phyloP scores from a whole-genome alignment of 768 basidiomycete genomes.

The Gloeopeniophorella convolvens region DNA sequence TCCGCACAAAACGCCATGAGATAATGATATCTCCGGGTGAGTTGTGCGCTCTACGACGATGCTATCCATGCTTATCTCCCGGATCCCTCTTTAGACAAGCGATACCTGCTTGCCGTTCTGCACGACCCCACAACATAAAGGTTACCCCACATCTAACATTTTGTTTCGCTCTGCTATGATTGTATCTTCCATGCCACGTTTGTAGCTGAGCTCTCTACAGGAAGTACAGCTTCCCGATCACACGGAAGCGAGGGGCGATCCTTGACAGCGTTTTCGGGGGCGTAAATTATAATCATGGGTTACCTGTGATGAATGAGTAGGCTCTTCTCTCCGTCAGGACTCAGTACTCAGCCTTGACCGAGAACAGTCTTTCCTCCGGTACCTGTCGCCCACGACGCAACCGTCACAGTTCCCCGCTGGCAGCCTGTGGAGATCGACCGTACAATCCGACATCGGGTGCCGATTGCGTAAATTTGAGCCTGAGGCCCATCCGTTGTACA shows the following conservation, averaged over 20 bases:
- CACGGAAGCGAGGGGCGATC: background rate
- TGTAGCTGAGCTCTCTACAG: background rate
- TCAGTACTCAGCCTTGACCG: too few species aligned
- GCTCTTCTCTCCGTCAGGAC: too few species aligned
- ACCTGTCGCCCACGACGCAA: too few species aligned
- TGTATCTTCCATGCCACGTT: background rate
- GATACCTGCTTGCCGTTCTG: conserved; percentile 76
- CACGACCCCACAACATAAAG: conserved; percentile 49
- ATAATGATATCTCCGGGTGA: conserved; percentile 90
- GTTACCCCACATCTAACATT: background rate
- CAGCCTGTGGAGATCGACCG: too few species aligned
- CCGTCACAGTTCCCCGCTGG: too few species aligned
- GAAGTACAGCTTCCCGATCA: too few species aligned
- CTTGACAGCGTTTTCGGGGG: background rate
- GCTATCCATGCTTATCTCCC: background rate
- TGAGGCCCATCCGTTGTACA: too few species aligned
- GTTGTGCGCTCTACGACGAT: conserved; percentile 23
- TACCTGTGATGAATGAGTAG: too few species aligned
- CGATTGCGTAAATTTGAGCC: conserved; percentile 4
- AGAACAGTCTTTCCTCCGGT: too few species aligned
- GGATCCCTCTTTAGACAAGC: conserved; percentile 51
- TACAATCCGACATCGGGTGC: conserved; percentile 13
- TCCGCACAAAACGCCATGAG: conserved; percentile 87
- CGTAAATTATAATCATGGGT: background rate
- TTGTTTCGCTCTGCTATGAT: conserved; percentile 1